A percentile compares a stretch with the other conserved stretches of the same genome.
Conservation (phyloP, 306 rosid species). For the Sechiopsis laciniata region DNA sequence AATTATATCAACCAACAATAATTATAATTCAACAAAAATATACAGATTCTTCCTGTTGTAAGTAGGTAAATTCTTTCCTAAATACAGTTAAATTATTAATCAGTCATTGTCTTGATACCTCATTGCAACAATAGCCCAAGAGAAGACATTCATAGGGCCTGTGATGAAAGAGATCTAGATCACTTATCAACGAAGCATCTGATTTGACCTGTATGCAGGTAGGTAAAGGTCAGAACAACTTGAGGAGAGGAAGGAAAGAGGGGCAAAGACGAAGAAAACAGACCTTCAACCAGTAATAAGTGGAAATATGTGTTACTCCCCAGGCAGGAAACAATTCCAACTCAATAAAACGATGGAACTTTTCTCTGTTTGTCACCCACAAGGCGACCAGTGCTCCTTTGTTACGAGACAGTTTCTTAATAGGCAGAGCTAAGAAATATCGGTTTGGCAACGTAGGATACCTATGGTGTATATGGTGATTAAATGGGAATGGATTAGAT, state of each 20-base stretch:
- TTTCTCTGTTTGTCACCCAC: conserved; percentile 96
- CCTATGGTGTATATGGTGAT: conserved; percentile 55
- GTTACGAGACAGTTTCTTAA: conserved; percentile 63
- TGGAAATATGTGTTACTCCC: conserved; percentile 70
- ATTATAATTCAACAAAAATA: neutral
- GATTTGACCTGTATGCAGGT: conserved; percentile 59
- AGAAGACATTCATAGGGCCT: conserved; percentile 84
- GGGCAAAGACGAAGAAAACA: conserved; percentile 19
- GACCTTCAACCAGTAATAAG: conserved; percentile 87
- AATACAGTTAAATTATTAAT: neutral
- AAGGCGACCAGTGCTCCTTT: conserved; percentile 79
- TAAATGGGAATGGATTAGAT: conserved; percentile 10
- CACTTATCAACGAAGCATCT: conserved; percentile 63
- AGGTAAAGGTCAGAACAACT: conserved; percentile 24
- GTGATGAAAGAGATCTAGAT: conserved; percentile 84
- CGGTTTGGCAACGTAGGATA: conserved; percentile 78
- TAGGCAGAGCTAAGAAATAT: conserved; percentile 66
- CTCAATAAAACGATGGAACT: conserved; percentile 70
- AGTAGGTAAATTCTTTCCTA: neutral
- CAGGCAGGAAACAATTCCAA: conserved; percentile 76
- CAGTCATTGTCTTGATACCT: conserved; percentile 34
- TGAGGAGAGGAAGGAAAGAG: conserved; percentile 6
- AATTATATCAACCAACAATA: no score
- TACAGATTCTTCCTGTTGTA: neutral
- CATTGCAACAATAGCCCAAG: conserved; percentile 59